phyloP scores from a whole-genome alignment of 495 filamentous ascomycete species.

The Collariella sp. region DNA sequence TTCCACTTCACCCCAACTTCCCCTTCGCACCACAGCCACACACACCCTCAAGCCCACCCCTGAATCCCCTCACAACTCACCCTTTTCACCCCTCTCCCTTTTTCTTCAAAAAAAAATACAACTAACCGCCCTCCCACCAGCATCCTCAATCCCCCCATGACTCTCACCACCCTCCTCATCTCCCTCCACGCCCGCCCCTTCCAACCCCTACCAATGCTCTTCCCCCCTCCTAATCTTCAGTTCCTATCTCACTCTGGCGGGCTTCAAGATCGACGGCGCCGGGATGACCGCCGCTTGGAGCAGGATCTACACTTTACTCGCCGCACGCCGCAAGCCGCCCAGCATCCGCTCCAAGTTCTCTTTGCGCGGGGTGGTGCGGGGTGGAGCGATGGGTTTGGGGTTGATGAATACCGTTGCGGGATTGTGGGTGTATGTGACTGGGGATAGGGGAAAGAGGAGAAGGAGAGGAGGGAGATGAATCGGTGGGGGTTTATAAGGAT shows the following conservation, averaged over 20 bases:
- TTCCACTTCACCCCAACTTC: background rate
- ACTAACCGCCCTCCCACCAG: too few species aligned
- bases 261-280: conserved; percentile 72
- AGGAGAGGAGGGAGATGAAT: conserved; percentile 37
- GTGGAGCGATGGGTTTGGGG: conserved; percentile 62
- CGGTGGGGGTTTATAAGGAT: conserved; percentile 33
- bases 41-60: background rate
- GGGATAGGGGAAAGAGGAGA: conserved; percentile 46
- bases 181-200: conserved; percentile 70
- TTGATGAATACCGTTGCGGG: conserved; percentile 61
- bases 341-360: conserved; percentile 38
- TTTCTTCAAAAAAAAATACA: background rate
- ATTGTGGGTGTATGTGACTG: conserved; percentile 59
- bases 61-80: background rate
- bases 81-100: background rate
- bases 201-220: conserved; percentile 66
- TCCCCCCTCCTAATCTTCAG: conserved; percentile 75
- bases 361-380: conserved; percentile 59
- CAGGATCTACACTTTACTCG: conserved; percentile 73
- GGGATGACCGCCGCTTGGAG: conserved; percentile 82
- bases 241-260: conserved; percentile 72
- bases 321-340: conserved; percentile 57
- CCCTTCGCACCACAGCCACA: background rate
- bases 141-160: conserved; percentile 67
- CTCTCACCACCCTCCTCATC: conserved; percentile 70